These are phyloP conservation scores for Fusarium brachygibbosum DNA, from an alignment of 2,329 filamentous ascomycete genomes.

Conservation along the genomic window DNA sequence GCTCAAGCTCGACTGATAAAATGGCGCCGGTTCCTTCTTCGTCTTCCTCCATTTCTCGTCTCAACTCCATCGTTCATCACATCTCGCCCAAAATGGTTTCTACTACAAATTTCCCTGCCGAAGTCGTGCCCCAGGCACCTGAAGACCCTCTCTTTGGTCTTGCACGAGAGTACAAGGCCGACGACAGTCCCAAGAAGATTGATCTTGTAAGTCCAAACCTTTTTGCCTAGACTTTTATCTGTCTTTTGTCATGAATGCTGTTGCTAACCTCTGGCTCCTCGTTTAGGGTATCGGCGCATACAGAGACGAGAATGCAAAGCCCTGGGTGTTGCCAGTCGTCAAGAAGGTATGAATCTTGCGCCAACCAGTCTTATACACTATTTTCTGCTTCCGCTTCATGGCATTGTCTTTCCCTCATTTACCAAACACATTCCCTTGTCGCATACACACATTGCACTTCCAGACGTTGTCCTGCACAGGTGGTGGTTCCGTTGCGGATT, in stretches of 20 bases:
- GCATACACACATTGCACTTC: constrained; percentile 24
- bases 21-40: constrained; percentile 54
- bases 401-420: constrained; percentile 6
- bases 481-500: constrained; percentile 24
- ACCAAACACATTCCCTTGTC: constrained; percentile 7
- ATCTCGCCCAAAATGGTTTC: constrained; percentile 71
- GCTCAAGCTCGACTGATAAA: constrained; percentile 50
- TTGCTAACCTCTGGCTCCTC: constrained; percentile 29
- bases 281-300: constrained; percentile 86
- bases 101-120: constrained; percentile 74
- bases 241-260: neutral
- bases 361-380: constrained; percentile 8
- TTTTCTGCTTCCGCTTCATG: constrained; percentile 19
- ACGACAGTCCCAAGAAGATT: constrained; percentile 83
- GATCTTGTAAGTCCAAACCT: constrained; percentile 77
- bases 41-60: constrained; percentile 64
- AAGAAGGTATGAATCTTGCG: constrained; percentile 77
- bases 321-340: constrained; percentile 96
- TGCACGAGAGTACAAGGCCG: constrained; percentile 87
- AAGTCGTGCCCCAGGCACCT: constrained; percentile 87
- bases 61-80: constrained; percentile 76
- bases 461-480: constrained; percentile 1
- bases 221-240: neutral
- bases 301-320: constrained; percentile 93
- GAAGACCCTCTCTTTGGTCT: constrained; percentile 96